phyloP scores from a whole-genome alignment of 2,329 filamentous ascomycete species.

The Fusarium avenaceum region DNA sequence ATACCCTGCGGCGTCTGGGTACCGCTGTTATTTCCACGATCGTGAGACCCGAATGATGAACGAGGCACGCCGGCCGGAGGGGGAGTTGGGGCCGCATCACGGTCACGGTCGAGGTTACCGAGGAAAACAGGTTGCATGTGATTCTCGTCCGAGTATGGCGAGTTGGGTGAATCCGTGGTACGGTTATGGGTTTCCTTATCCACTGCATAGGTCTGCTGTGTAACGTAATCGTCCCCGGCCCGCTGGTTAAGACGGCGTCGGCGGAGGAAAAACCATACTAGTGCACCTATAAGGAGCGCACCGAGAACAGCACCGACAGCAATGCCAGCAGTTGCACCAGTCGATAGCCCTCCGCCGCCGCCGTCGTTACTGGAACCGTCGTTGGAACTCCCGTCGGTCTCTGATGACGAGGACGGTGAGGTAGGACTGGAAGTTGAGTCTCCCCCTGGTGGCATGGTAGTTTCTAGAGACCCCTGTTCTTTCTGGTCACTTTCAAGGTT shows the following conservation, averaged over 20 bases:
- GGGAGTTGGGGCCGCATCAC: constrained; percentile 17
- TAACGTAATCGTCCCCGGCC: constrained; percentile 41
- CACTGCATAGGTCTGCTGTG: constrained; percentile 57
- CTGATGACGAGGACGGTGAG: constrained; percentile 4
- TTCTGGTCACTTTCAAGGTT: neutral
- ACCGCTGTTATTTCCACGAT: constrained; percentile 31
- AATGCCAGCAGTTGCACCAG: constrained; percentile 63
- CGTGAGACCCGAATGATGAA: constrained; percentile 38
- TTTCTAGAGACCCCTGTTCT: neutral
- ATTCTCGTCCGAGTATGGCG: constrained; percentile 60
- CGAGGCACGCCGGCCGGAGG: constrained; percentile 27
- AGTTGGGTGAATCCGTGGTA: constrained; percentile 57
- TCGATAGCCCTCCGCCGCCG: constrained; percentile 52
- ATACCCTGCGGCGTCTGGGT: constrained; percentile 51
- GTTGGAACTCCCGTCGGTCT: neutral
- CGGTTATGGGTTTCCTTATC: constrained; percentile 62
- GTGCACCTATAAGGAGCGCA: constrained; percentile 56
- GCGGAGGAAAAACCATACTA: constrained; percentile 61
- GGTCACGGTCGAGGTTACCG: constrained; percentile 30
- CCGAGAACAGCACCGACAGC: constrained; percentile 58
- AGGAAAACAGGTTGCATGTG: constrained; percentile 47
- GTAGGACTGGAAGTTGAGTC: constrained; percentile 6
- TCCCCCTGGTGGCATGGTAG: neutral
- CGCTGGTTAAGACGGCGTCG: constrained; percentile 54
- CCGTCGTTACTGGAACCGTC: constrained; percentile 2